Conservation (phyloP, 108 stramenopile genomes). For the Pseudonitzschia delicatissima region DNA sequence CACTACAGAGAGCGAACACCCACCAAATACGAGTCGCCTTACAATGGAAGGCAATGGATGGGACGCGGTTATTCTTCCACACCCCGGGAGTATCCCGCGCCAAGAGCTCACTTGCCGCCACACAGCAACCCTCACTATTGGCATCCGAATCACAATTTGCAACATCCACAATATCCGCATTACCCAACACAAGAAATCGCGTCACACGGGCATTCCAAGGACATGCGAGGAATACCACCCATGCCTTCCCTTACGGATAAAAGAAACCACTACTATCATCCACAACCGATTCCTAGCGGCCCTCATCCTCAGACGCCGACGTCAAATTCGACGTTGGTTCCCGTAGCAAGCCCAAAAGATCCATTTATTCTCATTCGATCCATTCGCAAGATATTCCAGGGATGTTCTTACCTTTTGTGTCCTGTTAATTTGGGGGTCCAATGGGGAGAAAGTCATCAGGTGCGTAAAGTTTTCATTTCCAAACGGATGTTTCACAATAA, state of each 20-base stretch:
- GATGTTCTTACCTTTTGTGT: slow-evolving; percentile 51
- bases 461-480: neutral
- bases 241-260: too few relatives aligned
- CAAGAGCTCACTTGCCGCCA: neutral
- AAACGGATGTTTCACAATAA: neutral
- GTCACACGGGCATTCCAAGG: too few relatives aligned
- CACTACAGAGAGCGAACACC: neutral
- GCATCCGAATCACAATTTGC: too few relatives aligned
- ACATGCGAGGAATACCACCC: too few relatives aligned
- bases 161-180: too few relatives aligned
- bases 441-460: slow-evolving; percentile 23
- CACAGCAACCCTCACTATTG: too few relatives aligned
- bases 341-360: slow-evolving; percentile 15
- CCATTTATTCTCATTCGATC: slow-evolving; percentile 37
- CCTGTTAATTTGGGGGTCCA: slow-evolving; percentile 13
- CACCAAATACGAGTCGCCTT: neutral
- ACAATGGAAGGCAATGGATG: neutral
- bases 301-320: too few relatives aligned
- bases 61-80: neutral
- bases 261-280: too few relatives aligned
- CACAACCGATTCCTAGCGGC: too few relatives aligned
- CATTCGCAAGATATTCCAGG: slow-evolving; percentile 39
- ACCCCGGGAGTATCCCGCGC: neutral
- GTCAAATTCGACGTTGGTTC: neutral
- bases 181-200: too few relatives aligned